Percentiles rank a stretch among this genome's conserved stretches.
phyloP scores from a whole-genome alignment of 2,329 filamentous ascomycete genomes.

The Botrytis byssoidea region DNA sequence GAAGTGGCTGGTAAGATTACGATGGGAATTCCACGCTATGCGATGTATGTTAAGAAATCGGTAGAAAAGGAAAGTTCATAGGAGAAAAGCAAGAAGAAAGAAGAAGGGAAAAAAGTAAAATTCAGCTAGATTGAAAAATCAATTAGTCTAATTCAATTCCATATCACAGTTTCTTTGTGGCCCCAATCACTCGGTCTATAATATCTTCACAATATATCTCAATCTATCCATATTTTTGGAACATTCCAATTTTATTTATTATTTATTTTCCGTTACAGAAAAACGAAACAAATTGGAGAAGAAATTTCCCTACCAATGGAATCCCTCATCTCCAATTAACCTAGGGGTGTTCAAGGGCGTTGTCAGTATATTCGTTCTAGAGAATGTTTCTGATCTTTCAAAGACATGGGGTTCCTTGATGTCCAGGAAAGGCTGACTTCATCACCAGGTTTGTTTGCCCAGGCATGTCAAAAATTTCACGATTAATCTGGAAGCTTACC shows the following conservation, averaged over 20 bases:
- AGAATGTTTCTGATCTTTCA: background rate
- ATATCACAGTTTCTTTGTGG: background rate
- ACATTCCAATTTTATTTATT: constrained; percentile 3
- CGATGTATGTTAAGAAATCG: background rate
- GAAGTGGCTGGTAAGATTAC: background rate
- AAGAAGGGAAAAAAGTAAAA: background rate
- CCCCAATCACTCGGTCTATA: background rate
- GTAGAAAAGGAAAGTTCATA: background rate
- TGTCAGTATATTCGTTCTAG: background rate
- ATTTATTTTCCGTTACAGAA: constrained; percentile 11
- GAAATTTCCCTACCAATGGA: background rate
- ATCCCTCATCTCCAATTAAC: background rate
- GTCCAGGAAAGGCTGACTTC: constrained; percentile 2
- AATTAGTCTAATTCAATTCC: background rate
- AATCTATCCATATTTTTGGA: constrained; percentile 6
- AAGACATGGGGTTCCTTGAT: constrained; percentile 4
- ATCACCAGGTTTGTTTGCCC: constrained; percentile 7
- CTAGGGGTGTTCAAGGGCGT: background rate
- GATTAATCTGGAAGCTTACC: background rate
- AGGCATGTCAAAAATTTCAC: background rate
- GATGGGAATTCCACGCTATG: background rate
- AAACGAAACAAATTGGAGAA: background rate
- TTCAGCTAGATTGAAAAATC: background rate
- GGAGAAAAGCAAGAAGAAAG: background rate
- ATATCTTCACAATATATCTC: background rate